Evolutionary conservation across 495 filamentous ascomycete genomes (phyloP).

Genomic region (Talaromyces borbonicus): DNA sequence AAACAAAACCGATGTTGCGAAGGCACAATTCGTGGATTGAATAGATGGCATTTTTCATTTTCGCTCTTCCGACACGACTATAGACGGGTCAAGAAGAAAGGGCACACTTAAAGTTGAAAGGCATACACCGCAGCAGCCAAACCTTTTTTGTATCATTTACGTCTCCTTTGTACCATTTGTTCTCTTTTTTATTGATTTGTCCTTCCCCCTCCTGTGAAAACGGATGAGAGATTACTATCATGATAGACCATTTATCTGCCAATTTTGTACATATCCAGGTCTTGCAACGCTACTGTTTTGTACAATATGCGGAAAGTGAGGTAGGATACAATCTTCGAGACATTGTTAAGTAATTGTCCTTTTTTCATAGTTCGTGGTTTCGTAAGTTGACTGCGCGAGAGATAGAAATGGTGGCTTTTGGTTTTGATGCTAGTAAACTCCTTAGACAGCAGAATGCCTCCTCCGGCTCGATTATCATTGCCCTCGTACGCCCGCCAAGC

Average conservation of each 20-base stretch:
- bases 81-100: neutral
- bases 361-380: no score
- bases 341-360: no score
- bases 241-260: slow-evolving; percentile 36
- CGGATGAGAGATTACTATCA: slow-evolving; percentile 30
- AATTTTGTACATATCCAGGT: slow-evolving; percentile 43
- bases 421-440: no score
- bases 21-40: neutral
- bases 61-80: neutral
- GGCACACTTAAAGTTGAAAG: slow-evolving; percentile 10
- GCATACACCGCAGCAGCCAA: slow-evolving; percentile 28
- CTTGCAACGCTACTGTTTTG: slow-evolving; percentile 28
- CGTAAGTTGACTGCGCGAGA: no score
- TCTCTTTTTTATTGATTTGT: slow-evolving; percentile 35
- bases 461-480: no score
- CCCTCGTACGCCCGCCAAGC: slow-evolving; percentile 14
- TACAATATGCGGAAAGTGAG: slow-evolving; percentile 29
- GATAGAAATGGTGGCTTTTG: no score
- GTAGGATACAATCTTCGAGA: no score
- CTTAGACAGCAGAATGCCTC: no score
- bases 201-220: slow-evolving; percentile 26
- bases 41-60: slow-evolving; percentile 6
- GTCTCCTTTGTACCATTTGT: slow-evolving; percentile 20
- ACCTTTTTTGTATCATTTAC: slow-evolving; percentile 42
- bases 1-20: no score